phyloP scores from a whole-genome alignment of 1,139 yeast genomes.

The Sporopachydermia cereana region DNA sequence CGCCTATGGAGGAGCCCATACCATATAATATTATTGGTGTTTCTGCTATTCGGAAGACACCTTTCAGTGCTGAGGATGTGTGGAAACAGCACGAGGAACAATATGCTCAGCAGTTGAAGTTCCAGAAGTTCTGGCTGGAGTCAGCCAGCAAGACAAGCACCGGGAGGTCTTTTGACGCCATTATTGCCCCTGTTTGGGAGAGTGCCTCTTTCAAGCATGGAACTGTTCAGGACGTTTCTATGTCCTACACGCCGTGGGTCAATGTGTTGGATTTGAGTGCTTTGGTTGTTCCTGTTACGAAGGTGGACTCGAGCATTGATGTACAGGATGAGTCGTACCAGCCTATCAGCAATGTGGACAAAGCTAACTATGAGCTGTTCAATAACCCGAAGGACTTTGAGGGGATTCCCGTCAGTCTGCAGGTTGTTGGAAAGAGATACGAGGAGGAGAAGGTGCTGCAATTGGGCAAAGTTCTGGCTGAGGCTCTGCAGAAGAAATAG shows the following conservation, averaged over 20 bases:
- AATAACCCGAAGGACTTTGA: slow-evolving; percentile 26
- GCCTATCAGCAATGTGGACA: slow-evolving; percentile 21
- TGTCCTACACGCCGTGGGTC: slow-evolving; percentile 33
- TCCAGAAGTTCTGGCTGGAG: slow-evolving; percentile 16
- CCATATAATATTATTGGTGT: slow-evolving; percentile 26
- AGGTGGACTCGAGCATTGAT: slow-evolving; percentile 32
- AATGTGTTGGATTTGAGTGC: slow-evolving; percentile 42
- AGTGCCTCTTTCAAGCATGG: slow-evolving; percentile 19
- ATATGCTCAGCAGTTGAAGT: slow-evolving; percentile 49
- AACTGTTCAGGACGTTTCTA: slow-evolving; percentile 17
- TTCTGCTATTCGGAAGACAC: slow-evolving; percentile 21
- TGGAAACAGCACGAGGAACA: no score
- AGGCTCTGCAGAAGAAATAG: no score
- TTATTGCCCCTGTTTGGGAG: slow-evolving; percentile 25
- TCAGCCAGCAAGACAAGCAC: slow-evolving; percentile 19
- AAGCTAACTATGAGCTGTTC: slow-evolving; percentile 20
- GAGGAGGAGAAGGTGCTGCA: slow-evolving; percentile 36
- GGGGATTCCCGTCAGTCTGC: slow-evolving; percentile 37
- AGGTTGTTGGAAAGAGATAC: slow-evolving; percentile 32
- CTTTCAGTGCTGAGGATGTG: slow-evolving; percentile 22
- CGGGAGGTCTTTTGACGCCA: slow-evolving; percentile 26
- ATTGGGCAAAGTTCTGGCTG: slow-evolving; percentile 17
- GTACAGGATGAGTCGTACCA: slow-evolving; percentile 18
- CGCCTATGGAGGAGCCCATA: slow-evolving; percentile 34
- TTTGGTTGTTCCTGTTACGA: slow-evolving; percentile 40